Conservation (phyloP, 805 yeast species). For the Spathaspora hagerdaliae region DNA sequence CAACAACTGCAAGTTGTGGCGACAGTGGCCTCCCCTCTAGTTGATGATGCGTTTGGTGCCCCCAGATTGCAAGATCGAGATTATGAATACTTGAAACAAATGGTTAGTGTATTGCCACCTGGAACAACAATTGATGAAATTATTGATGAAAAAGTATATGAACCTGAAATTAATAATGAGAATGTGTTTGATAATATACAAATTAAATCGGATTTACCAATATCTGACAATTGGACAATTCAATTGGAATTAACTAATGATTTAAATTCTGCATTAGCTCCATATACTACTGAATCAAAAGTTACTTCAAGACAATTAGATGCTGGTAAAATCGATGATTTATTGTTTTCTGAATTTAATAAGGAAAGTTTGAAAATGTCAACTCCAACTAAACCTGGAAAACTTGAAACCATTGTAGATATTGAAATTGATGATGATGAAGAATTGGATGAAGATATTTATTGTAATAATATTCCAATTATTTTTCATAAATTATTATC, state of each 20-base stretch:
- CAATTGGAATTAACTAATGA: conserved; percentile 56
- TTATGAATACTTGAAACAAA: conserved; percentile 25
- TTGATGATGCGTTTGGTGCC: conserved; percentile 7
- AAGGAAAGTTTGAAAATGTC: conserved; percentile 8
- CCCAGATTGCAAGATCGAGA: conserved; percentile 10
- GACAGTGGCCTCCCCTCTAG: background rate
- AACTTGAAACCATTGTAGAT: conserved; percentile 3
- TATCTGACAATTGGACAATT: conserved; percentile 58
- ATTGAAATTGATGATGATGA: conserved; percentile 2
- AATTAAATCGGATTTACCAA: conserved; percentile 43
- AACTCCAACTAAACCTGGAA: conserved; percentile 8
- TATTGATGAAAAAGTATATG: conserved; percentile 63
- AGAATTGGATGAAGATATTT: conserved; percentile 8
- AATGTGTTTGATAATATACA: conserved; percentile 31
- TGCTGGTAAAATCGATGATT: conserved; percentile 40
- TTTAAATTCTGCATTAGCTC: conserved; percentile 38
- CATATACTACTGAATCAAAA: conserved; percentile 13
- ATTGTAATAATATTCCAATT: conserved; percentile 10
- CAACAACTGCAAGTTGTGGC: background rate
- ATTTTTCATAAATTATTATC: conserved; percentile 16
- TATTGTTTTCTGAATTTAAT: conserved; percentile 47
- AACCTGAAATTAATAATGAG: conserved; percentile 53
- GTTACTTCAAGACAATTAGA: conserved; percentile 17
- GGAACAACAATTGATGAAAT: conserved; percentile 31
- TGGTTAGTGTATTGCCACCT: conserved; percentile 30